Evolutionary conservation across 225 moss, liverwort and hornwort species (phyloP), one percentile per base, ranked within the genome.

Genomic region (Marchantia paleacea): DNA sequence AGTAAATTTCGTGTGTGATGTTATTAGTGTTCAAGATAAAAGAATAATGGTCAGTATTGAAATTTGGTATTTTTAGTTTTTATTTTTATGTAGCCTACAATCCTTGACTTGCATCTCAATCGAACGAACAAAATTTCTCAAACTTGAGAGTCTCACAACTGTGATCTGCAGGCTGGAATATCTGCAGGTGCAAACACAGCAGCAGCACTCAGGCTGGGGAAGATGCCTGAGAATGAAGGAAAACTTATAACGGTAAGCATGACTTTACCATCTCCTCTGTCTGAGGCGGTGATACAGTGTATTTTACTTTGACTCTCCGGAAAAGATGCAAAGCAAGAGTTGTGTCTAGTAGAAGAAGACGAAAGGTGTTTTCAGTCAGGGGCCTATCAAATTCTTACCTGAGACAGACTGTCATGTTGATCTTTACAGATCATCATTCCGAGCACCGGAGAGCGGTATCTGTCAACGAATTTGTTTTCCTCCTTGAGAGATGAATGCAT

Each of bases 181-280:
- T 87, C 85, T 73, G 78, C 80, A 14, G 72, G 83, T 18, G 78
- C 78, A 67, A 85, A 85, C 47, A 79, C 79, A 6, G 73, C 75
- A 76, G 85, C 72, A n/a, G 81, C 87, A 52, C 61, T 83, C 0
- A 78, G 55, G 73, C 79, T 83, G 69, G 79, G 79, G 3, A 75
- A 77, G 72, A 74, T 31, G 83, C 60, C 80, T 1, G 85, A 87
- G 74, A 85, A 85, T n/a, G 70, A 89, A 82, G 82, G 80, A 39
- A 87, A 85, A 19, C 77, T 85, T 49, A 84, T 85, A 10, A 81
- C 77, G 68, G 85, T 85, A n/a, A 25, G 68, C 24, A 2, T 54
- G 22, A 19, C 64, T 25, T 64, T 7, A 24, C 25, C 61, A 22
- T 67, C 19, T 47, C 9, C 10, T 29, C 29, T 67, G 67, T 15